Conservation (phyloP, 257 asterid genomes). For the Eucommia ulmoides region DNA sequence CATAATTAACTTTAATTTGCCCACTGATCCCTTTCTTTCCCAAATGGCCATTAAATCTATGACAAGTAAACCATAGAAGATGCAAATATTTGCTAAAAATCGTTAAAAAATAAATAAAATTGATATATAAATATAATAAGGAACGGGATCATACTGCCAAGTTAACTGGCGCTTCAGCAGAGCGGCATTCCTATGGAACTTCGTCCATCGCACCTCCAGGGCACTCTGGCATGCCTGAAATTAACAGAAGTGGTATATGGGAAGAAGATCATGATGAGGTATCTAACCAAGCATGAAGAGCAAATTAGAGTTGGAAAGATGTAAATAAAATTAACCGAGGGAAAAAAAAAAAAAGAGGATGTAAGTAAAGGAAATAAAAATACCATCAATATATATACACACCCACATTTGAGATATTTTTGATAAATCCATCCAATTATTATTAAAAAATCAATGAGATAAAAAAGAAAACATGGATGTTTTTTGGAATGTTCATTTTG, state of each 20-base stretch:
- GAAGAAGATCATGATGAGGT: too few species aligned
- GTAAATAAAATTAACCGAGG: neutral
- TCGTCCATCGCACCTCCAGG: slow-evolving; percentile 37
- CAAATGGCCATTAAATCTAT: slow-evolving; percentile 81
- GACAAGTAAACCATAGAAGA: slow-evolving; percentile 5
- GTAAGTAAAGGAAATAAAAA: too few species aligned
- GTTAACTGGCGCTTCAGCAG: slow-evolving; percentile 71
- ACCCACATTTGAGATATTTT: too few species aligned
- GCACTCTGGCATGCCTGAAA: slow-evolving; percentile 67
- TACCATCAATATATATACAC: too few species aligned
- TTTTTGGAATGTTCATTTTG: too few species aligned
- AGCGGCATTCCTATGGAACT: slow-evolving; percentile 63
- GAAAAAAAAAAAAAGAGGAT: neutral
- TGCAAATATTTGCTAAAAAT: slow-evolving; percentile 5
- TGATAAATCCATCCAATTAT: too few species aligned
- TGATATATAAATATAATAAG: neutral
- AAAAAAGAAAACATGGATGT: too few species aligned
- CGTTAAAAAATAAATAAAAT: slow-evolving; percentile 3
- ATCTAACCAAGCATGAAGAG: neutral
- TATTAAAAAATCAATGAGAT: too few species aligned
- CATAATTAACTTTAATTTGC: slow-evolving; percentile 56
- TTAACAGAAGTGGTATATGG: neutral
- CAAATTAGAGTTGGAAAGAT: neutral
- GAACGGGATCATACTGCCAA: slow-evolving; percentile 54
- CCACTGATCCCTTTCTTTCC: slow-evolving; percentile 83